Evolutionary conservation across 768 basidiomycete genomes (phyloP).

Genomic region (Russula dissimulans): DNA sequence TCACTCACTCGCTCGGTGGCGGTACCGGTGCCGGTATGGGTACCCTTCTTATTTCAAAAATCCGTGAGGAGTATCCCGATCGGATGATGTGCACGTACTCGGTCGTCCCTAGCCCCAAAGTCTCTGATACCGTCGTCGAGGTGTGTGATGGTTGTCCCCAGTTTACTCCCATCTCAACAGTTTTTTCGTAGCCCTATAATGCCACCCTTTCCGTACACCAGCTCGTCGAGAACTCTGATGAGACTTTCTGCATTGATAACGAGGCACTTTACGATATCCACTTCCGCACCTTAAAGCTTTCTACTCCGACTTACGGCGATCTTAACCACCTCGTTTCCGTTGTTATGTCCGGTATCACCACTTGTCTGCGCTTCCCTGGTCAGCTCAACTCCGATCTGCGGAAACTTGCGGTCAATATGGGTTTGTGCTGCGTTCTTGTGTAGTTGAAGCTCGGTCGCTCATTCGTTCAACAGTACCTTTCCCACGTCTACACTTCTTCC

Average conservation of each 20-base stretch:
- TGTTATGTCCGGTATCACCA: conserved; percentile 98
- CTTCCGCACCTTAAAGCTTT: conserved; percentile 94
- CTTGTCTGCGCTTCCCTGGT: conserved; percentile 98
- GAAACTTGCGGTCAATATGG: conserved; percentile 99
- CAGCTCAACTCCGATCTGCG: conserved; percentile 98
- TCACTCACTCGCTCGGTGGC: conserved; percentile 97
- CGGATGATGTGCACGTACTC: conserved; percentile 99
- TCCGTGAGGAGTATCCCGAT: conserved; percentile 98
- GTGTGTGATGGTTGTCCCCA: conserved; percentile 27
- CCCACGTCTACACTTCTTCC: conserved; percentile 99
- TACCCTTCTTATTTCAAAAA: conserved; percentile 97
- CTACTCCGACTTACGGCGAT: conserved; percentile 93
- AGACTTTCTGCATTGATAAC: conserved; percentile 99
- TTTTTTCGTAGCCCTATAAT: conserved; percentile 72
- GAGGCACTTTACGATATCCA: conserved; percentile 99
- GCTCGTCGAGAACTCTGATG: conserved; percentile 98
- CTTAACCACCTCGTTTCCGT: conserved; percentile 96
- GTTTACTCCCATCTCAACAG: not conserved
- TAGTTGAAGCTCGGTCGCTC: not conserved
- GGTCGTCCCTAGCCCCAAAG: conserved; percentile 94
- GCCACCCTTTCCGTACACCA: conserved; percentile 98
- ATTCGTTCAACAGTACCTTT: conserved; percentile 60
- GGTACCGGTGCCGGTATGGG: conserved; percentile 99
- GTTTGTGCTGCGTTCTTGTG: conserved; percentile 34
- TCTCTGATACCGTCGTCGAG: conserved; percentile 98